Base-by-base conservation (phyloP, 441 rosid genomes). In the Adansonia grandidieri region DNA sequence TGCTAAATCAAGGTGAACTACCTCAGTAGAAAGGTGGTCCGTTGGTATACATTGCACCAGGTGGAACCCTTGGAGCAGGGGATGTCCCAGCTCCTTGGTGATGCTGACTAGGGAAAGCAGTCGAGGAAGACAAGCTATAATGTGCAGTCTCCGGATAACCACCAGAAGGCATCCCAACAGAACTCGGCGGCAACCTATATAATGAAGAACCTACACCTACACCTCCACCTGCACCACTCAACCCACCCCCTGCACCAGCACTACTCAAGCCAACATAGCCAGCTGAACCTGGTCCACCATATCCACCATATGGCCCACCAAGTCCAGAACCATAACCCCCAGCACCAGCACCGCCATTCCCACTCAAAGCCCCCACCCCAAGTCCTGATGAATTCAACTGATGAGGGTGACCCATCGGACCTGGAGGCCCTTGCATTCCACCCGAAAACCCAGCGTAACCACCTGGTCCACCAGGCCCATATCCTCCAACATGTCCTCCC, bases 11-110 rank as follows among this genome's bases (percentile, higher is more conserved):
- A 79, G 28, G 74, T 57, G 56, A 77, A 78, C 80, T 80, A 86
- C 94, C 98, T 93, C 89, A 92, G 82, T 82, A 87, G 80, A 91
- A 93, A 74, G 95, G 93, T 14, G 96, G 97, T 76, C 79, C 86
- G 71, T 85, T 90, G 4, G 90, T 94, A 77, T 92, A 93, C 92
- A 92, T 91, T 81, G 91, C 98, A 17, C 97, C 92, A 37, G 90
- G 93, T 44, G 91, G 94, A 85, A 87, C 91, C 78, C 97, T 88
- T 10, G 98, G 96, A 50, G 86, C 87, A 2, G 95, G 84, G 37
- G 92, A 78, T 0, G 87, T 80, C 64, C 93, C 92, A 11, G 82
- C 77, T 54, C 86, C 87, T 81, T 83, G 90, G 56, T 88, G 96
- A 79, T 87, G 90, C 37, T 89, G 98, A 81, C 84, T 81, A 22